Evolutionary conservation across 441 rosid species (phyloP).

Genomic region (Gossypium schwendimanii): DNA sequence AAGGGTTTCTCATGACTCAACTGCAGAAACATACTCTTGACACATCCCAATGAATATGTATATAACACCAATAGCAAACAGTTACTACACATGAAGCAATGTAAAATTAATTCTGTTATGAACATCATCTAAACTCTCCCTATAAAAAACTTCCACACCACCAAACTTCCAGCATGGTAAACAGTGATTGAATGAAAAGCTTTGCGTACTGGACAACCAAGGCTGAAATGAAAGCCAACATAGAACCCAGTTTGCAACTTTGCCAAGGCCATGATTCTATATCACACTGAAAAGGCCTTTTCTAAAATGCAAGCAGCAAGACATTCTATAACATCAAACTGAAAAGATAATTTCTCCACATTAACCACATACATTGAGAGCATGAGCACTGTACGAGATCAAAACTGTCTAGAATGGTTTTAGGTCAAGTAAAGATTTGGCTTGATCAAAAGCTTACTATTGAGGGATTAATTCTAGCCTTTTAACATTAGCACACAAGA

Average conservation of each 20-base stretch:
- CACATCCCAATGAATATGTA: background rate
- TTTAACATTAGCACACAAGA: background rate
- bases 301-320: background rate
- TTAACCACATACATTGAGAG: background rate
- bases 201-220: background rate
- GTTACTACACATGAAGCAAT: background rate
- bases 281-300: background rate
- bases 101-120: background rate
- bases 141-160: background rate
- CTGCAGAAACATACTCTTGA: slow-evolving; percentile 6
- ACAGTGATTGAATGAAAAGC: background rate
- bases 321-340: background rate
- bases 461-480: background rate
- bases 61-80: background rate
- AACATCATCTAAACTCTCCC: background rate
- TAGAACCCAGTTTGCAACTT: background rate
- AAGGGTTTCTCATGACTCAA: background rate
- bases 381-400: background rate
- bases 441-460: background rate
- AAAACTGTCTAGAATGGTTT: background rate
- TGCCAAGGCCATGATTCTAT: background rate
- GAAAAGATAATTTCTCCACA: background rate
- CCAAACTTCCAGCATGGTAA: background rate
- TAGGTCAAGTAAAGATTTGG: background rate
- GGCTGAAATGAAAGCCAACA: background rate